These are phyloP conservation scores for Claviceps pazoutovae DNA, from an alignment of 2,329 filamentous ascomycete genomes.

Conservation along the genomic window DNA sequence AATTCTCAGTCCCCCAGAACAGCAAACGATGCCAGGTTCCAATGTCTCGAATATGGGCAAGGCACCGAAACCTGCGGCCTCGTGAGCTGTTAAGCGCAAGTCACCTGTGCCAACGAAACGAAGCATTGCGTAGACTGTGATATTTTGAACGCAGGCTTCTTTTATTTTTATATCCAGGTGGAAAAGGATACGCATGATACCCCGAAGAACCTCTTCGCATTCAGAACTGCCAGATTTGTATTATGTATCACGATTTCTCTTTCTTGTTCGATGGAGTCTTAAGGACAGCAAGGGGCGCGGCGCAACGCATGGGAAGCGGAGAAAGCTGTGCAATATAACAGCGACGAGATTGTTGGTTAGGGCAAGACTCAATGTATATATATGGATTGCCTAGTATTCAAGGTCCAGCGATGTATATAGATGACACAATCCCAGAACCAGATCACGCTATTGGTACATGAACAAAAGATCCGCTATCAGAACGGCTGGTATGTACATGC, in stretches of 20 bases:
- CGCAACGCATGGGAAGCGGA: slow-evolving; percentile 4
- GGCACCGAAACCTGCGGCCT: slow-evolving; percentile 21
- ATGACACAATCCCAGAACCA: background rate
- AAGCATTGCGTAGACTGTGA: background rate
- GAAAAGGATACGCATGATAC: slow-evolving; percentile 23
- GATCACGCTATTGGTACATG: background rate
- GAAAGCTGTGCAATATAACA: background rate
- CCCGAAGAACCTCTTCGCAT: slow-evolving; percentile 16
- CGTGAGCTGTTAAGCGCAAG: slow-evolving; percentile 11
- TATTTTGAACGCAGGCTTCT: background rate
- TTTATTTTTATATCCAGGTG: background rate
- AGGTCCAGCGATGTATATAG: background rate
- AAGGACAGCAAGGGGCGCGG: background rate
- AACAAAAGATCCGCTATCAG: background rate
- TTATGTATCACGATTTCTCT: background rate
- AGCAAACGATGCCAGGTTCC: slow-evolving; percentile 20
- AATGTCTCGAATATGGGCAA: slow-evolving; percentile 19
- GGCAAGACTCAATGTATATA: background rate
- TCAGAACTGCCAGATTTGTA: slow-evolving; percentile 3
- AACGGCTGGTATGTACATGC: background rate
- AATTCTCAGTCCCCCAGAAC: slow-evolving; percentile 17
- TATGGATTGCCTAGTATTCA: background rate
- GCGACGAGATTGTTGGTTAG: too few relatives aligned
- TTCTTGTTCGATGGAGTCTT: background rate
- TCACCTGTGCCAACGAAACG: background rate